These are phyloP conservation scores for Mrakia hoshinonis DNA, from an alignment of 768 basidiomycete species.

Conservation along the genomic window DNA sequence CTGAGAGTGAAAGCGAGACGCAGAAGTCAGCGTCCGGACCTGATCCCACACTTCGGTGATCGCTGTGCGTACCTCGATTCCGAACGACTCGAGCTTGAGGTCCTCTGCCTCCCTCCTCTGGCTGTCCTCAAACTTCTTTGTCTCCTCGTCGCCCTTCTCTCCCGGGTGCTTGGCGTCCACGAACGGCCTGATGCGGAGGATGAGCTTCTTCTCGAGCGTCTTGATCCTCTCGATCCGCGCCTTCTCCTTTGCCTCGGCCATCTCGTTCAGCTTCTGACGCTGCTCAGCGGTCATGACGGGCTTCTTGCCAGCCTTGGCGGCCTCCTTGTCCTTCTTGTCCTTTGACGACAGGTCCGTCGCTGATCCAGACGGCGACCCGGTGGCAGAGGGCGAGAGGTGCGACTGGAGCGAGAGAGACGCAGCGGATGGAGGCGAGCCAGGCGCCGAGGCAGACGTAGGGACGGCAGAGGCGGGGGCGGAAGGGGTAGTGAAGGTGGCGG, in stretches of 20 bases:
- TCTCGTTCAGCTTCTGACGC: conserved; percentile 67
- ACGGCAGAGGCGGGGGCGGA: conserved; percentile 31
- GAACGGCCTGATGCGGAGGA: conserved; percentile 77
- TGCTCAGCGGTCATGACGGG: conserved; percentile 68
- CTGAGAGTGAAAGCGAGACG: conserved; percentile 43
- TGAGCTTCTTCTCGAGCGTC: conserved; percentile 64
- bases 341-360: conserved; percentile 20
- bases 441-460: conserved; percentile 28
- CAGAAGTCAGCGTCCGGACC: too few relatives aligned
- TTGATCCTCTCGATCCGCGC: conserved; percentile 53
- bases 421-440: conserved; percentile 29
- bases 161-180: conserved; percentile 57
- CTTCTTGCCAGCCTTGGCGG: conserved; percentile 36
- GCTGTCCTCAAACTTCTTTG: conserved; percentile 61
- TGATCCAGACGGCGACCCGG: background rate
- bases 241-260: conserved; percentile 71
- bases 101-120: conserved; percentile 83
- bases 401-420: conserved; percentile 24
- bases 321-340: conserved; percentile 11
- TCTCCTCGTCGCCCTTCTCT: conserved; percentile 61
- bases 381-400: conserved; percentile 30
- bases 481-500: too few relatives aligned
- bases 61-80: conserved; percentile 90
- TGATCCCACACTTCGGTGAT: too few relatives aligned
- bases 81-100: conserved; percentile 93